These are phyloP conservation scores for Aspergillus bombycis DNA, from an alignment of 2,329 filamentous ascomycete genomes.

Conservation along the genomic window DNA sequence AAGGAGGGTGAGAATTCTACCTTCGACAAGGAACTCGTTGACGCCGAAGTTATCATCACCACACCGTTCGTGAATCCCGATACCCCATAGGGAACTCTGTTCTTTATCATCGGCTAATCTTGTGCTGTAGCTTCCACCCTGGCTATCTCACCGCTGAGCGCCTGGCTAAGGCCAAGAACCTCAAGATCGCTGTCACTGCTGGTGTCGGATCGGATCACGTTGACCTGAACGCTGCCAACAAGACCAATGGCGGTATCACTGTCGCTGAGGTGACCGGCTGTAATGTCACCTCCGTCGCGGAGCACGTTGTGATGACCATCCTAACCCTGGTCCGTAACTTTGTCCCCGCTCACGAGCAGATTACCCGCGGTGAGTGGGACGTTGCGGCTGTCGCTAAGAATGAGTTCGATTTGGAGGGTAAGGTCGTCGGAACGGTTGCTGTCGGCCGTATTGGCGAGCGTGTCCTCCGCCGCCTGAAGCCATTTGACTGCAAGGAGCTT, in stretches of 20 bases:
- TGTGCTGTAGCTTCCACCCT: conserved; percentile 80
- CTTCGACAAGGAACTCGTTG: conserved; percentile 94
- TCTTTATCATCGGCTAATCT: conserved; percentile 12
- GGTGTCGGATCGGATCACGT: conserved; percentile 99
- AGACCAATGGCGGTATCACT: conserved; percentile 95
- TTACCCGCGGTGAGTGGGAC: conserved; percentile 87
- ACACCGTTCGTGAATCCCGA: conserved; percentile 69
- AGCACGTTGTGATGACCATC: conserved; percentile 99
- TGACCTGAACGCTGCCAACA: conserved; percentile 95
- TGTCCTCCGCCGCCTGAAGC: conserved; percentile 91
- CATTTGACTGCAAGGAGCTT: conserved; percentile 99
- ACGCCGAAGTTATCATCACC: conserved; percentile 98
- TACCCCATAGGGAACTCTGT: neutral
- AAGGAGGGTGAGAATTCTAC: conserved; percentile 93
- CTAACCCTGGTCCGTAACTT: conserved; percentile 96
- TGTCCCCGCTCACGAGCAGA: conserved; percentile 93
- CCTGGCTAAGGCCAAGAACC: conserved; percentile 96
- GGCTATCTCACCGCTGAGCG: conserved; percentile 97
- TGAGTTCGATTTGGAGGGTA: conserved; percentile 95
- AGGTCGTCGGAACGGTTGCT: conserved; percentile 96
- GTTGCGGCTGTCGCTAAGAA: conserved; percentile 96
- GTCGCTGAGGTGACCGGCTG: conserved; percentile 97
- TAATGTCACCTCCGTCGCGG: conserved; percentile 97
- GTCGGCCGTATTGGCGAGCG: conserved; percentile 98
- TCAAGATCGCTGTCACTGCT: conserved; percentile 95